These are phyloP conservation scores for Colletotrichum lindemuthianum DNA, from an alignment of 2,329 filamentous ascomycete genomes.

Conservation along the genomic window DNA sequence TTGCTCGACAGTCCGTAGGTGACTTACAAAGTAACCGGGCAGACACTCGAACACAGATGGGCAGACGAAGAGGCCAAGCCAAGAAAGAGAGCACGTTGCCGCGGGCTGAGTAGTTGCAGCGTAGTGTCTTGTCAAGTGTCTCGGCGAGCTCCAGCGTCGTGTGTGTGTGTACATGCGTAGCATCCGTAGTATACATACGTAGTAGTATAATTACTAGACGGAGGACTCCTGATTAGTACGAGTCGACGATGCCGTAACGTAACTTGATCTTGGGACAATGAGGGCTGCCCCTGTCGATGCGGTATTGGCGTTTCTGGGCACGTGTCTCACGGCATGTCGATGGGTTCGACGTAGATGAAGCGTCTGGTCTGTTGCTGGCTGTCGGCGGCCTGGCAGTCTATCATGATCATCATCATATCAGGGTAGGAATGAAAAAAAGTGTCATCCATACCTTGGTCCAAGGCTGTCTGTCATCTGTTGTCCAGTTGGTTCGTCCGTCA, in stretches of 20 bases:
- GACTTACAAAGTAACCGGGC: too few species aligned
- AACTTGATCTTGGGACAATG: neutral
- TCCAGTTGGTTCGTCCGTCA: neutral
- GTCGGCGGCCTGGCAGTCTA: too few species aligned
- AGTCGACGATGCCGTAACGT: too few species aligned
- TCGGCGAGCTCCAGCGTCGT: neutral
- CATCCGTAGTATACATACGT: too few species aligned
- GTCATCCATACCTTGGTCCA: too few species aligned
- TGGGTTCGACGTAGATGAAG: neutral
- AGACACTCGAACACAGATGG: neutral
- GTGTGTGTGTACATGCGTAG: too few species aligned
- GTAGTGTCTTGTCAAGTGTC: neutral
- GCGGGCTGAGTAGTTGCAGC: too few species aligned
- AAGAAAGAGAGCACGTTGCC: neutral
- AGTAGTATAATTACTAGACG: too few species aligned
- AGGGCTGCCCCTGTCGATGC: slow-evolving; percentile 30
- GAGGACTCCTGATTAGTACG: too few species aligned
- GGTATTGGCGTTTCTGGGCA: slow-evolving; percentile 28
- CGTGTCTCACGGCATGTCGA: slow-evolving; percentile 29
- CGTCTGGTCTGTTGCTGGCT: neutral
- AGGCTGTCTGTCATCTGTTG: neutral
- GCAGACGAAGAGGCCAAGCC: neutral
- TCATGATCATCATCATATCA: too few species aligned
- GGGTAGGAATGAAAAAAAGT: too few species aligned
- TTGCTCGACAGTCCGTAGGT: too few species aligned